Conservation (phyloP, 2,329 filamentous ascomycete genomes). For the Fusarium poae region DNA sequence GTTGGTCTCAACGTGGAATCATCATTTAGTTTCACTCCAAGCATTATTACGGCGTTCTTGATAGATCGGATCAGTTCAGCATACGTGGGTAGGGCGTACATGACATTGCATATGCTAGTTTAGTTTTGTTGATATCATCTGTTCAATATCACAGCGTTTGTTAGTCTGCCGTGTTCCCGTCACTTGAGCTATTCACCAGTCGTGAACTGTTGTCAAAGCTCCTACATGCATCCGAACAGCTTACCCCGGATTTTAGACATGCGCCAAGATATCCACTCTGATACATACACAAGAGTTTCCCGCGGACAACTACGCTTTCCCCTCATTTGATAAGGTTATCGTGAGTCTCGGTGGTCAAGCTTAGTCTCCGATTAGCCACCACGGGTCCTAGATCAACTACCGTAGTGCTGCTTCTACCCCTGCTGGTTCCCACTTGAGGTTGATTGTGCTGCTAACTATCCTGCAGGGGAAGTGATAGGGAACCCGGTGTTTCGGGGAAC, state of each 20-base stretch:
- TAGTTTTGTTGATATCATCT: slow-evolving; percentile 10
- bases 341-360: slow-evolving; percentile 26
- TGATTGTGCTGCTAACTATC: not conserved
- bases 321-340: slow-evolving; percentile 31
- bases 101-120: slow-evolving; percentile 8
- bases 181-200: not conserved
- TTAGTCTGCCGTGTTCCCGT: slow-evolving; percentile 3
- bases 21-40: slow-evolving; percentile 61
- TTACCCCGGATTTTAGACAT: slow-evolving; percentile 37
- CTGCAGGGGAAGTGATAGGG: slow-evolving; percentile 39
- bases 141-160: slow-evolving; percentile 4
- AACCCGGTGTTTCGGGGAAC: slow-evolving; percentile 19
- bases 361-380: slow-evolving; percentile 21
- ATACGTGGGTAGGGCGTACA: slow-evolving; percentile 25
- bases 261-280: not conserved
- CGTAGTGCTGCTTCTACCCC: slow-evolving; percentile 20
- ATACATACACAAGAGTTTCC: slow-evolving; percentile 25
- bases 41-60: slow-evolving; percentile 35
- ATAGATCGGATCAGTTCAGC: slow-evolving; percentile 18
- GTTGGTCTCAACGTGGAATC: slow-evolving; percentile 83
- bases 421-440: slow-evolving; percentile 23
- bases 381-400: slow-evolving; percentile 41
- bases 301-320: slow-evolving; percentile 30
- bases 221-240: slow-evolving; percentile 21
- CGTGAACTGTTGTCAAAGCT: slow-evolving; percentile 7